A percentile compares a stretch with the other conserved stretches of the same genome.
phyloP scores from a whole-genome alignment of 202 grass and related monocot genomes.

The Digitaria exilis region DNA sequence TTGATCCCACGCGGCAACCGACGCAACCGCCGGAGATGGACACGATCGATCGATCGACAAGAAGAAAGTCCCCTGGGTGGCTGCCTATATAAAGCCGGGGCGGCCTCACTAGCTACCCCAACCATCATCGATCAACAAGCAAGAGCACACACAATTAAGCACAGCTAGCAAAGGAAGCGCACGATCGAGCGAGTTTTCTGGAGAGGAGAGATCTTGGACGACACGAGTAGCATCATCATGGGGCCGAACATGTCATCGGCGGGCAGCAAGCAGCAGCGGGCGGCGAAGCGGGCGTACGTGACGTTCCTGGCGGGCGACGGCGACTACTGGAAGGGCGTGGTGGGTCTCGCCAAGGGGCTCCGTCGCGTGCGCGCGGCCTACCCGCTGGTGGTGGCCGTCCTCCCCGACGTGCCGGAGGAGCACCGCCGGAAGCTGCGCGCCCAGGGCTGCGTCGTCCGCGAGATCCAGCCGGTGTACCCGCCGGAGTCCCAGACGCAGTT shows the following conservation, averaged over 20 bases:
- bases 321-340: slow-evolving; percentile 86
- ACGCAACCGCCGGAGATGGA: neutral
- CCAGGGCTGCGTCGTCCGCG: slow-evolving; percentile 80
- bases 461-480: slow-evolving; percentile 87
- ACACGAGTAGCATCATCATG: no score
- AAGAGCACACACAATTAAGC: neutral
- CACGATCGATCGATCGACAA: no score
- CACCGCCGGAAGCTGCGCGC: no score
- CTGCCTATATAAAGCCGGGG: neutral
- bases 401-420: slow-evolving; percentile 78
- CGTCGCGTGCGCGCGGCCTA: slow-evolving; percentile 65
- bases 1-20: neutral
- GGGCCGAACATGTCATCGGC: neutral
- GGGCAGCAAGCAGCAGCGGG: neutral
- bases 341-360: slow-evolving; percentile 78
- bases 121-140: neutral
- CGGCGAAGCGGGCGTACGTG: slow-evolving; percentile 52
- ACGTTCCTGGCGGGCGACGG: slow-evolving; percentile 89
- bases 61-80: no score
- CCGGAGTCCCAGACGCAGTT: slow-evolving; percentile 89
- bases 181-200: neutral
- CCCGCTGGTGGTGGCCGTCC: slow-evolving; percentile 73
- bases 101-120: neutral
- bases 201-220: no score
- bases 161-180: neutral